Evolutionary conservation across 306 rosid species (phyloP), one percentile per base, ranked within the genome.

Genomic region (Citrullus mucosospermus): DNA sequence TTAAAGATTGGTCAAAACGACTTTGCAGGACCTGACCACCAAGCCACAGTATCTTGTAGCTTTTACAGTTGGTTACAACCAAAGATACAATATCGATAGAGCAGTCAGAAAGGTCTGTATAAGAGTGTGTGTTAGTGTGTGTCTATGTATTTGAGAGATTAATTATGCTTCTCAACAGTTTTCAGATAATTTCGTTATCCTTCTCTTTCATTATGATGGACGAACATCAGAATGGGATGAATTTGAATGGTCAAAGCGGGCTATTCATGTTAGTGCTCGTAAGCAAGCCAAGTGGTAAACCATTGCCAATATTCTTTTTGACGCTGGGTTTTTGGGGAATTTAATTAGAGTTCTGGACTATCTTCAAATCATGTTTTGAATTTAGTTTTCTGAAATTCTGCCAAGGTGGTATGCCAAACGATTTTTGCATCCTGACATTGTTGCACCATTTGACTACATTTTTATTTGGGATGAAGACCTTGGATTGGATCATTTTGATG

Each of bases 391-490:
- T 34, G 15, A 11, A 77, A 78, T n/a, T 85, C 58, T 79, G 25
- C 43, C 41, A 78, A 93, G 99, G 99, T 96, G 99, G 99, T 96
- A 92, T 79, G 97, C 98, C 65, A 96, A 96, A 86, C 91, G 98
- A 25, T 96, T 96, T 88, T 83, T 96, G 87, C 99, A 96, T 88
- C 99, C 98, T 25, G 96, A 91, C 85, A 88, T 96, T 78, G 98
- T 96, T 73, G 97, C 98, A 17, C 87, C 93, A 17, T 96, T 92
- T 65, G 99, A 96, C 87, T 96, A 96, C 87, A 88, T 96, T 79
- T 96, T 96, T 82, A 84, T 96, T 76, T 96, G 99, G 99, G 99
- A 92, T 84, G 98, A 96, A 85, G 99, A 92, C 88, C 87, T 96
- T 12, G 99, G 99, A 48, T 96, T 96, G 12, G 98, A 96, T 85